These are phyloP conservation scores for Actinomortierella wolfii DNA, from an alignment of 371 early-diverging fungal species.

Conservation along the genomic window DNA sequence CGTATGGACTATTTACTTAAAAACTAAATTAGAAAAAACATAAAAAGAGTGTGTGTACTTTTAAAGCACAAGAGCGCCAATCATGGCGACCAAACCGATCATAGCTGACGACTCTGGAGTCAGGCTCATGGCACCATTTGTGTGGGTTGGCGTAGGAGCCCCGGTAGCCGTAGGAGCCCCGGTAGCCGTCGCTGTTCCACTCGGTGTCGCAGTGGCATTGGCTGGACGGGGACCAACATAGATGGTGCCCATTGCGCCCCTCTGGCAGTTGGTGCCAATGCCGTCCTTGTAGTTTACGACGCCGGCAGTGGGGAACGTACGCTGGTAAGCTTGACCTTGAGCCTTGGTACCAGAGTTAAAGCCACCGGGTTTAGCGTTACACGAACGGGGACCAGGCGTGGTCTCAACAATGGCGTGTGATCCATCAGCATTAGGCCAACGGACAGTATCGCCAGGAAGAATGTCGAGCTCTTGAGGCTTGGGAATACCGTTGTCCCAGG, in stretches of 20 bases:
- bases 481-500: slow-evolving; percentile 12
- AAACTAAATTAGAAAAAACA: no score
- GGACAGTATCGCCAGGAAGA: slow-evolving; percentile 23
- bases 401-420: no score
- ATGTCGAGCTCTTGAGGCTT: slow-evolving; percentile 17
- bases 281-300: slow-evolving; percentile 31
- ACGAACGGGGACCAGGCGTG: slow-evolving; percentile 19
- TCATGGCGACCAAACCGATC: slow-evolving; percentile 18
- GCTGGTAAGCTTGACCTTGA: slow-evolving; percentile 15
- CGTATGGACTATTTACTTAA: no score
- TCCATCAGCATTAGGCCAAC: slow-evolving; percentile 24
- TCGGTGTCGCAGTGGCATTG: not conserved
- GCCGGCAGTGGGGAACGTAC: slow-evolving; percentile 9
- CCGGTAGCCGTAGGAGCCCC: slow-evolving; percentile 2
- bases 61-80: slow-evolving; percentile 26
- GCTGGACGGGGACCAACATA: slow-evolving; percentile 13
- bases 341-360: slow-evolving; percentile 27
- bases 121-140: slow-evolving; percentile 2
- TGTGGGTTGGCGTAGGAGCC: slow-evolving; percentile 8
- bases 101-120: slow-evolving; percentile 10
- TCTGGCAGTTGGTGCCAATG: slow-evolving; percentile 12
- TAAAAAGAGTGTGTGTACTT: not conserved
- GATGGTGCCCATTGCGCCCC: slow-evolving; percentile 22
- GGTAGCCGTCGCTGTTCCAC: slow-evolving; percentile 1
- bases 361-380: slow-evolving; percentile 13